Evolutionary conservation across 2,329 filamentous ascomycete genomes (phyloP).

Genomic region (Penicillium sp.): DNA sequence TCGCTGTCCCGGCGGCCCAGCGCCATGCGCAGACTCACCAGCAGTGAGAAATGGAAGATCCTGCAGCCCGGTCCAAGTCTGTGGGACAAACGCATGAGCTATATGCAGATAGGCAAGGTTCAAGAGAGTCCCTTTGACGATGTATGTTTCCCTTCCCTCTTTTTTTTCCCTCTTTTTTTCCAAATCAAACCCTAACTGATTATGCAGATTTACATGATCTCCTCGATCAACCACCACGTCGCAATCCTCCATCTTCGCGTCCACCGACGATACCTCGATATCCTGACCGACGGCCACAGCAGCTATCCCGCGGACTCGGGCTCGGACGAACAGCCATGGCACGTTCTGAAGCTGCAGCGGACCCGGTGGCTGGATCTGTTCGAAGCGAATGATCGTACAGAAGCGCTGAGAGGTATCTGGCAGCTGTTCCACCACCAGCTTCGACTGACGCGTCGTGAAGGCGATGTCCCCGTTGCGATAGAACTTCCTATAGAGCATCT

Average conservation of each 20-base stretch:
- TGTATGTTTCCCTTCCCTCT: constrained; percentile 43
- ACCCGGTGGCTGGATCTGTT: constrained; percentile 63
- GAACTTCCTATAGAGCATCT: constrained; percentile 1
- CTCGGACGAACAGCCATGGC: constrained; percentile 47
- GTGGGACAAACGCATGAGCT: constrained; percentile 60
- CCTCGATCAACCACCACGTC: constrained; percentile 64
- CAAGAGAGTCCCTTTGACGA: constrained; percentile 52
- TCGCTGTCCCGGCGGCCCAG: constrained; percentile 32
- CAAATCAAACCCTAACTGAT: not conserved
- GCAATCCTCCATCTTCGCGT: constrained; percentile 60
- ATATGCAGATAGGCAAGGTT: constrained; percentile 59
- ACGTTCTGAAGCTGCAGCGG: constrained; percentile 54
- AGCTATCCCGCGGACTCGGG: constrained; percentile 22
- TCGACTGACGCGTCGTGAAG: constrained; percentile 26
- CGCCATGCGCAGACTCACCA: constrained; percentile 45
- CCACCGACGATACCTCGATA: constrained; percentile 58
- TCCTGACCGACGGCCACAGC: constrained; percentile 50
- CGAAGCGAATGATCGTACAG: constrained; percentile 53
- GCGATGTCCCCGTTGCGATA: not conserved
- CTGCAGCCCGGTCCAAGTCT: constrained; percentile 52
- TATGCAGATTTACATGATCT: constrained; percentile 60
- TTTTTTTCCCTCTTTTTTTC: not conserved
- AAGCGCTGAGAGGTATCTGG: constrained; percentile 61
- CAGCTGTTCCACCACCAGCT: constrained; percentile 58
- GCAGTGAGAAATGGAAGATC: constrained; percentile 55